Conservation (phyloP, 1,284 basidiomycete species). For the Pseudozyma tsukubaensis region DNA sequence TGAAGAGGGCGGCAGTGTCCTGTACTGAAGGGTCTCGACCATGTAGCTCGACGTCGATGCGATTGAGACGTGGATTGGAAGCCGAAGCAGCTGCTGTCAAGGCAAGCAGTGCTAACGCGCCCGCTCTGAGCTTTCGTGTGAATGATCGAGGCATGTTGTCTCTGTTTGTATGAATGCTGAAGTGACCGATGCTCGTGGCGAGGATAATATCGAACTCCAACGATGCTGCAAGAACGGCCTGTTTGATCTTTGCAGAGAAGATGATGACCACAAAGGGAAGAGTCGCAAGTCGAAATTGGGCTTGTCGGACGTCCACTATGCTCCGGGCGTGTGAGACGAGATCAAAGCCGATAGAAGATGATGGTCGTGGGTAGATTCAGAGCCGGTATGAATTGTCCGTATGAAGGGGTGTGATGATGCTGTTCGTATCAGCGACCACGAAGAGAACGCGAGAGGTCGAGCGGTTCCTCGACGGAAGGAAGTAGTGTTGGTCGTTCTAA, state of each 20-base stretch:
- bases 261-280: background rate
- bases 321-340: background rate
- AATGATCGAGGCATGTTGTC: slow-evolving; percentile 14
- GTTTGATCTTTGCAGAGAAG: background rate
- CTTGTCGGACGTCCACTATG: background rate
- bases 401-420: too few species aligned
- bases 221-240: too few species aligned
- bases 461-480: too few species aligned
- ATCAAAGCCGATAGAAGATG: background rate
- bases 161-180: background rate
- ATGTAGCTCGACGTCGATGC: slow-evolving; percentile 26
- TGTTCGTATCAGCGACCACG: too few species aligned
- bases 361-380: background rate
- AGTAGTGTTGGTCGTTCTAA: too few species aligned
- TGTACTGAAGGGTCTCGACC: slow-evolving; percentile 8
- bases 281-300: too few species aligned
- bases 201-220: too few species aligned
- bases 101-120: slow-evolving; percentile 21
- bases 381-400: background rate
- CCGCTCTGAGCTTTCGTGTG: slow-evolving; percentile 14
- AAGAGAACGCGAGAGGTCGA: too few species aligned
- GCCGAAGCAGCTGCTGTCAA: slow-evolving; percentile 17
- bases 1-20: slow-evolving; percentile 18
- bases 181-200: too few species aligned
- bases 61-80: slow-evolving; percentile 41